Conservation (phyloP, 179 eudicot genomes). For the Sideroxylon spinosum region DNA sequence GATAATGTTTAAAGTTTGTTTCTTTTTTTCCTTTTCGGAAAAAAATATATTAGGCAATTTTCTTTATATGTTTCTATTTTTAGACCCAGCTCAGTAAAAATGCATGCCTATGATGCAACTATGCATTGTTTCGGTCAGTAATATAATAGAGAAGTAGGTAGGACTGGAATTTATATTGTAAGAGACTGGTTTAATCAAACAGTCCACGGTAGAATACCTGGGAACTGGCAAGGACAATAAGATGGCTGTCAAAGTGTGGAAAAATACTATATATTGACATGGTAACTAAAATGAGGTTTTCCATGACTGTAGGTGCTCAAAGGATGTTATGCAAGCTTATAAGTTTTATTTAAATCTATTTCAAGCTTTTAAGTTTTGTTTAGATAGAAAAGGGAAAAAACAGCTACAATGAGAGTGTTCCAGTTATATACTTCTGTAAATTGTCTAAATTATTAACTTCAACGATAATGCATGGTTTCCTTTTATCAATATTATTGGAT, state of each 20-base stretch:
- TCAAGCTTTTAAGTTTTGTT: not conserved
- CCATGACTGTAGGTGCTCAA: not conserved
- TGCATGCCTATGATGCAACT: not conserved
- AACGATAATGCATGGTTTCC: not conserved
- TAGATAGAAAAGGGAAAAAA: too few relatives aligned
- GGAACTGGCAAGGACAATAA: not conserved
- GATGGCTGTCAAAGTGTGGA: not conserved
- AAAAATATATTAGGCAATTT: not conserved
- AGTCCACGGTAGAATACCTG: not conserved
- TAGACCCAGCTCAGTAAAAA: not conserved
- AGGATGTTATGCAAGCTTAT: not conserved
- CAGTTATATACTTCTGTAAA: not conserved
- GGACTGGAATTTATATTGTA: not conserved
- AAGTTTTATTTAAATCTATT: not conserved
- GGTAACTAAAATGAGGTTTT: not conserved
- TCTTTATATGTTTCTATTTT: not conserved
- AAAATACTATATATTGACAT: not conserved
- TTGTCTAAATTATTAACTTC: constrained; percentile 1
- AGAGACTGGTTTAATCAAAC: not conserved
- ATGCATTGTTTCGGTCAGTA: not conserved
- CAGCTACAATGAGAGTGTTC: not conserved
- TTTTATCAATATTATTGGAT: not conserved
- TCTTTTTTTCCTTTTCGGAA: not conserved
- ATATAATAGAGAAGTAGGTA: not conserved
- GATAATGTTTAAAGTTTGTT: not conserved